A percentile compares a stretch with the other conserved stretches of the same genome.
These are phyloP conservation scores for Tulasnella sp. DNA, from an alignment of 768 basidiomycete genomes.

Conservation along the genomic window DNA sequence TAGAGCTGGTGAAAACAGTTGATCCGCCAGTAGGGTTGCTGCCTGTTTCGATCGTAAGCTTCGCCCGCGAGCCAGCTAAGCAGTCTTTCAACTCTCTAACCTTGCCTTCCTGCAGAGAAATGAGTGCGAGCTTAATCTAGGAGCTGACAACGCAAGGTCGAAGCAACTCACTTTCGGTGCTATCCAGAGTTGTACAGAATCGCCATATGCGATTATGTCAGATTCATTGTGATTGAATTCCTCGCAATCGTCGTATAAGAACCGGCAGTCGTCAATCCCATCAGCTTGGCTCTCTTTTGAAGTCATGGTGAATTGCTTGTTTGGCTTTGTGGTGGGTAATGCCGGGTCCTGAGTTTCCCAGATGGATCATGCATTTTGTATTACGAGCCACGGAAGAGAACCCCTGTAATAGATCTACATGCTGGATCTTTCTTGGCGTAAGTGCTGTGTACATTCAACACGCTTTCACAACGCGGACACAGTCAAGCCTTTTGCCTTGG, in stretches of 20 bases:
- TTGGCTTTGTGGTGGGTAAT: neutral
- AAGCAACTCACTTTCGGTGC: conserved; percentile 1
- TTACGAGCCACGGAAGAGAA: too few species aligned
- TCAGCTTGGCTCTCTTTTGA: neutral
- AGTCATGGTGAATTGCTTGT: neutral
- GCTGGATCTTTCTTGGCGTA: too few species aligned
- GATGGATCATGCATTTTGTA: too few species aligned
- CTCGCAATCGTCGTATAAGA: neutral
- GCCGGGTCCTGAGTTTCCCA: too few species aligned
- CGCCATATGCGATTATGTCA: conserved; percentile 5
- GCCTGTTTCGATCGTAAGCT: conserved; percentile 32
- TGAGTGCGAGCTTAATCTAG: neutral
- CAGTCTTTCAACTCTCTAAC: neutral
- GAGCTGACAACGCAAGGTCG: neutral
- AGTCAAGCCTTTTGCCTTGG: too few species aligned
- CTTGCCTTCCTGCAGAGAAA: neutral
- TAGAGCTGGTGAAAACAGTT: conserved; percentile 58
- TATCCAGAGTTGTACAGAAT: conserved; percentile 5
- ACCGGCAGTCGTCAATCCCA: neutral
- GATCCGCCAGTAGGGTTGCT: conserved; percentile 59
- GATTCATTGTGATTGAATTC: neutral
- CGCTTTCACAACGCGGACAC: too few species aligned
- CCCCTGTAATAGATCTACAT: too few species aligned
- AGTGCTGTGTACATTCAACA: too few species aligned
- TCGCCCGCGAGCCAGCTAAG: neutral